Evolutionary conservation across 192 early-diverging fungal species (phyloP).

Genomic region (Mortierella antarctica): DNA sequence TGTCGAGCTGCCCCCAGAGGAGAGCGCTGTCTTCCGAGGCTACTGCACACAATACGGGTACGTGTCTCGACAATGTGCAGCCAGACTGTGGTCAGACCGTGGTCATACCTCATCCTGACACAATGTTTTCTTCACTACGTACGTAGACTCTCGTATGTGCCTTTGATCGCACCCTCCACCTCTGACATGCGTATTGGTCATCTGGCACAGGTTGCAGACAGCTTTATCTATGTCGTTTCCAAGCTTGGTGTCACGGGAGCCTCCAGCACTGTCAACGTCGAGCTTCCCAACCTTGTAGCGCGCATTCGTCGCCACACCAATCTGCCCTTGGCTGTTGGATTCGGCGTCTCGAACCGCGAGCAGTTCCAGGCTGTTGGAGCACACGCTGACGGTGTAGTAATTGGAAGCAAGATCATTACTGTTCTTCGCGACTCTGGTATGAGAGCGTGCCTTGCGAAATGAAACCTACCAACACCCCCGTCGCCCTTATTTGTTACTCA

Average conservation of each 20-base stretch:
- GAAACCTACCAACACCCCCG: background rate
- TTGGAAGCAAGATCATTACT: constrained; percentile 92
- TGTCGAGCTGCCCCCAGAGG: constrained; percentile 98
- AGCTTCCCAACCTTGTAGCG: constrained; percentile 77
- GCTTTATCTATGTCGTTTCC: constrained; percentile 96
- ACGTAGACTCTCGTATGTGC: constrained; percentile 81
- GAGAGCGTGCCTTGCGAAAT: background rate
- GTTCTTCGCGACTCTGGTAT: constrained; percentile 72
- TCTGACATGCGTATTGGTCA: constrained; percentile 84
- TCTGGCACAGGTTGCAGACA: constrained; percentile 85
- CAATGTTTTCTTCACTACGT: background rate
- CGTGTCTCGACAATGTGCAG: background rate
- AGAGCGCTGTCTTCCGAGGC: constrained; percentile 87
- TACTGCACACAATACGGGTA: constrained; percentile 77
- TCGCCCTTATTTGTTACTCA: background rate
- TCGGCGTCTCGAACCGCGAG: constrained; percentile 91
- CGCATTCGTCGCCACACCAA: constrained; percentile 85
- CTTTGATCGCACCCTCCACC: constrained; percentile 94
- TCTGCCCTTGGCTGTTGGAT: constrained; percentile 94
- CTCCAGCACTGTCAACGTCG: constrained; percentile 68
- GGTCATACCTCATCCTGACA: background rate
- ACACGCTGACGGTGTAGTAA: constrained; percentile 95
- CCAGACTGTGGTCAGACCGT: background rate
- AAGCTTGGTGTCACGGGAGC: constrained; percentile 96
- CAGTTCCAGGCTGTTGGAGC: constrained; percentile 89